Base-by-base conservation (phyloP, 2,329 filamentous ascomycete genomes). In the Dothistroma pini region DNA sequence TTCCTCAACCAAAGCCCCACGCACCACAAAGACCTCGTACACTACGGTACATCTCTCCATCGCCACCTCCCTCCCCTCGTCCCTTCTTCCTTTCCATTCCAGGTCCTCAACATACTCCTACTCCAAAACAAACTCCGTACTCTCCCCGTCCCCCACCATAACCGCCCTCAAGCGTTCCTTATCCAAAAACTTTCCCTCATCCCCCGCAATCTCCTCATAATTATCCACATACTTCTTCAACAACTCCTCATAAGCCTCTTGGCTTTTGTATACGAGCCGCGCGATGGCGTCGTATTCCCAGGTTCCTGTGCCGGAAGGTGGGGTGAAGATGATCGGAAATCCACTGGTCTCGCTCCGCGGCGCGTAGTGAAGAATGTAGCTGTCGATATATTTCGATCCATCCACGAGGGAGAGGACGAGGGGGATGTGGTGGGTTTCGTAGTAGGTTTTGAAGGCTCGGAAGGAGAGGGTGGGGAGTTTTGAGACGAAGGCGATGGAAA, bases 111-210 rank as follows among this genome's bases (percentile, higher is more conserved):
- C n/a, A n/a, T n/a, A n/a, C n/a, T 6, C 25, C 25, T 29, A 52
- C 41, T 44, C n/a, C 31, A 53, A 32, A 16, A 53, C 29, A 35
- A 53, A 53, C 25, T 53, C 29, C 29, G 31, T 35, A 35, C 29
- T 35, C 51, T 53, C 51, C 16, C 51, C 51, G 6, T 31, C 31
- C n/a, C 31, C 19, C 19, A 51, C 29, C 34, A 53, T 29, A 8
- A 53, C 12, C 14, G 25, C 25, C 51, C 31, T 53, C 51, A 53
- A 21, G 29, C 12, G 35, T n/a, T 4, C 51, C 31, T 53, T 25
- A 53, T 53, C 51, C n/a, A 53, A 25, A 35, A 53, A 53, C 51
- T 21, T 53, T 29, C 12, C 31, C 51, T 53, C 51, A 35, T 53
- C 51, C 29, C 16, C 51, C 25, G 22, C 14, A 35, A 53, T 53